A percentile compares a stretch with the other conserved stretches of the same genome.
These are phyloP conservation scores for Sparassis latifolia DNA, from an alignment of 1,284 basidiomycete genomes.

Conservation along the genomic window DNA sequence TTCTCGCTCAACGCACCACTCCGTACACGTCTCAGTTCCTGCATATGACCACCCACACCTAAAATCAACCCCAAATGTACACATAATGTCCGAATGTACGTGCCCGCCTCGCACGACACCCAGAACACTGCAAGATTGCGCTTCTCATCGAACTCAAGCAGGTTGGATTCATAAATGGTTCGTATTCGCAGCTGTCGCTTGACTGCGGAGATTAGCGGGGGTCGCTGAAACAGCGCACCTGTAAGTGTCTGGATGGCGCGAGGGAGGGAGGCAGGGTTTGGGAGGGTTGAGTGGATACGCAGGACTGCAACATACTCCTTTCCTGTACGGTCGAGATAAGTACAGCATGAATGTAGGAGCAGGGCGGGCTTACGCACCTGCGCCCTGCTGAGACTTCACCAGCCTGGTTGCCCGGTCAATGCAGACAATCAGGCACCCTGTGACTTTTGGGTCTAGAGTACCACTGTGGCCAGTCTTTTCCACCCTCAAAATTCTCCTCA, in stretches of 20 bases:
- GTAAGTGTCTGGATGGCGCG: slow-evolving; percentile 95
- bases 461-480: slow-evolving; percentile 99
- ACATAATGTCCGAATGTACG: slow-evolving; percentile 97
- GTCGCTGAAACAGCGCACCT: slow-evolving; percentile 98
- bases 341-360: background rate
- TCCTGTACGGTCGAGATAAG: slow-evolving; percentile 40
- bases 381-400: slow-evolving; percentile 98
- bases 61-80: slow-evolving; percentile 94
- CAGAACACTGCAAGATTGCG: slow-evolving; percentile 96
- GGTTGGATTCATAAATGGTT: slow-evolving; percentile 95
- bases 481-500: slow-evolving; percentile 90
- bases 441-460: slow-evolving; percentile 98
- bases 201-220: slow-evolving; percentile 97
- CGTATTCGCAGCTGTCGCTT: slow-evolving; percentile 98
- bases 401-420: slow-evolving; percentile 99
- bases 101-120: slow-evolving; percentile 98
- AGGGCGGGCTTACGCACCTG: slow-evolving; percentile 47
- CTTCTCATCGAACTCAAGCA: slow-evolving; percentile 97
- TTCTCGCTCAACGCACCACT: slow-evolving; percentile 96
- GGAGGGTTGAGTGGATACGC: slow-evolving; percentile 81
- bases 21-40: slow-evolving; percentile 92
- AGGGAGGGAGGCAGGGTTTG: slow-evolving; percentile 81
- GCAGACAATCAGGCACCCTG: slow-evolving; percentile 97
- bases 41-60: slow-evolving; percentile 99
- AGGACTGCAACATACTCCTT: slow-evolving; percentile 99